Evolutionary conservation across 163 green algal genomes (phyloP).

Genomic region (Smithsoniella earleae): DNA sequence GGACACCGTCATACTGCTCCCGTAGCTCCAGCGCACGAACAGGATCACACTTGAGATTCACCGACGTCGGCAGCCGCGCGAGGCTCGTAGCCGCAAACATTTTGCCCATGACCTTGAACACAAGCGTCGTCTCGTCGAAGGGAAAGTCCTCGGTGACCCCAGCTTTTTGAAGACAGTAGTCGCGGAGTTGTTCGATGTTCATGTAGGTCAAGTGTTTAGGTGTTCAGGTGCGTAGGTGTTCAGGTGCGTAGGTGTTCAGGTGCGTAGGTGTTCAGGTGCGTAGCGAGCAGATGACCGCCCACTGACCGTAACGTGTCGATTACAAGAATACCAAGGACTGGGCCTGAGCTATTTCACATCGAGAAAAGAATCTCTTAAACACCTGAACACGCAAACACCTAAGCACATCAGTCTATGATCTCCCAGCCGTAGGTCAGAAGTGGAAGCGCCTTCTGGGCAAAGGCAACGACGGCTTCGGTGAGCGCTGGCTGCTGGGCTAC

Average conservation of each 20-base stretch:
- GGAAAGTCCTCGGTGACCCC: not conserved
- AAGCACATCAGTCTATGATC: too few relatives aligned
- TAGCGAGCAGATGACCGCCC: too few relatives aligned
- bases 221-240: too few relatives aligned
- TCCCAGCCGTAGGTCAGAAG: too few relatives aligned
- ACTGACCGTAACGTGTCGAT: too few relatives aligned
- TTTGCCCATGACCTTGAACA: not conserved
- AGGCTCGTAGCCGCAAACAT: not conserved
- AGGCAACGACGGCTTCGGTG: too few relatives aligned
- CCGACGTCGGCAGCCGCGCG: not conserved
- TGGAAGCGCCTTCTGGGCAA: too few relatives aligned
- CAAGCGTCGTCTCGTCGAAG: not conserved
- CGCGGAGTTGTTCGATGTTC: not conserved
- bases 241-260: not conserved
- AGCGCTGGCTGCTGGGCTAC: too few relatives aligned
- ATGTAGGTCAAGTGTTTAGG: not conserved
- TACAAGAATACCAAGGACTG: not conserved
- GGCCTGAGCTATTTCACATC: not conserved
- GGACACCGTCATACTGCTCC: slow-evolving; percentile 9
- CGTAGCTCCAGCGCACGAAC: not conserved
- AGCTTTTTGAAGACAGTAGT: not conserved
- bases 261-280: too few relatives aligned
- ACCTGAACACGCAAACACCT: not conserved
- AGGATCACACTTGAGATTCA: slow-evolving; percentile 3
- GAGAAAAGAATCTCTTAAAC: not conserved